A percentile compares a stretch with the other conserved stretches of the same genome.
Conservation (phyloP, 2,329 filamentous ascomycete species). For the Taxawa tesnikishii region DNA sequence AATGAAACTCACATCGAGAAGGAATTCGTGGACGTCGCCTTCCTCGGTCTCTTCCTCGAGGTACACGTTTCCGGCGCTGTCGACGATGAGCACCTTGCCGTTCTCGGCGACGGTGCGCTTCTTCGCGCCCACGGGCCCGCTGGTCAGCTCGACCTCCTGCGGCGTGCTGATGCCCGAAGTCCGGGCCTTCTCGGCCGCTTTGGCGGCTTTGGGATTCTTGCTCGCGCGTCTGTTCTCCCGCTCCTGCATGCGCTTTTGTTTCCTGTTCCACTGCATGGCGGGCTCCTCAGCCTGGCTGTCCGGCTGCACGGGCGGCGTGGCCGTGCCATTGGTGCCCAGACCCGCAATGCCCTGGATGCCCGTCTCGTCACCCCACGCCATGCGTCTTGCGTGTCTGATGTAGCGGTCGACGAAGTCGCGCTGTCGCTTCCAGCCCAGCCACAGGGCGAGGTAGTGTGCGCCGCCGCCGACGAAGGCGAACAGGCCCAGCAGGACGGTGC, state of each 20-base stretch:
- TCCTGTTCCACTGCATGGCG: slow-evolving; percentile 59
- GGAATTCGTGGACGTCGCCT: slow-evolving; percentile 67
- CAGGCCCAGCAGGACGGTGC: slow-evolving; percentile 68
- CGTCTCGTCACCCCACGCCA: slow-evolving; percentile 78
- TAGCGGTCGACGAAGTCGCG: slow-evolving; percentile 85
- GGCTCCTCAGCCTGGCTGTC: slow-evolving; percentile 35
- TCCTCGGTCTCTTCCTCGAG: slow-evolving; percentile 88
- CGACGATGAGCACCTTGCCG: slow-evolving; percentile 87
- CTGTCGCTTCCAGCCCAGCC: slow-evolving; percentile 81
- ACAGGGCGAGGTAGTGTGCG: slow-evolving; percentile 75
- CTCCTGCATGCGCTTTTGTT: slow-evolving; percentile 80
- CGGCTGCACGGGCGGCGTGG: slow-evolving; percentile 26
- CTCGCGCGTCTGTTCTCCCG: slow-evolving; percentile 62
- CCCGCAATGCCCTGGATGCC: slow-evolving; percentile 56
- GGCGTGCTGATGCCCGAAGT: slow-evolving; percentile 40
- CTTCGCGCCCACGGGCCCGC: slow-evolving; percentile 60
- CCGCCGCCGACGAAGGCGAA: slow-evolving; percentile 74
- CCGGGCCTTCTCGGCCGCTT: slow-evolving; percentile 35
- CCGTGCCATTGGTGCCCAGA: slow-evolving; percentile 32
- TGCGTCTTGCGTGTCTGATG: slow-evolving; percentile 75
- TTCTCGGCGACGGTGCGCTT: slow-evolving; percentile 89
- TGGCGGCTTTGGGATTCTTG: slow-evolving; percentile 43
- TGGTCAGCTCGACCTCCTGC: slow-evolving; percentile 35
- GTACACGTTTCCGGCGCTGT: slow-evolving; percentile 84
- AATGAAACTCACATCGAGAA: slow-evolving; percentile 64